phyloP scores from a whole-genome alignment of 1,284 basidiomycete species.

The Malassezia restricta region DNA sequence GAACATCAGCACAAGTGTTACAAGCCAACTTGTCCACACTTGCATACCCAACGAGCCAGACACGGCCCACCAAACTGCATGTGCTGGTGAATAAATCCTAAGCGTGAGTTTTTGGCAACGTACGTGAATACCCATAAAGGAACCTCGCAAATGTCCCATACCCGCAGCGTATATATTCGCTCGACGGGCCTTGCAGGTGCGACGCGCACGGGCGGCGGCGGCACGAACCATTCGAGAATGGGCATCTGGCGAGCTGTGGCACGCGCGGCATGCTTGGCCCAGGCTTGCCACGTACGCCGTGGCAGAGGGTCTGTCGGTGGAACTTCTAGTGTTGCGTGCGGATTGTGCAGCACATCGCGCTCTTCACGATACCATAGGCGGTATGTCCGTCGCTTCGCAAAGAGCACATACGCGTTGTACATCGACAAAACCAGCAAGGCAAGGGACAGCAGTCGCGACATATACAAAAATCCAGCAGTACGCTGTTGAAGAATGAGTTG shows the following conservation, averaged over 20 bases:
- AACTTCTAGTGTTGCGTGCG: constrained; percentile 7
- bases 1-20: constrained; percentile 4
- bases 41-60: constrained; percentile 6
- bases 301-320: constrained; percentile 3
- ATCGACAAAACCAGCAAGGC: constrained; percentile 1
- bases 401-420: constrained; percentile 13
- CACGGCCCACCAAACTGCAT: constrained; percentile 14
- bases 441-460: constrained; percentile 8
- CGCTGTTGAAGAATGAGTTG: constrained; percentile 7
- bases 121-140: constrained; percentile 13
- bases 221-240: constrained; percentile 15
- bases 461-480: constrained; percentile 1
- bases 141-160: constrained; percentile 13
- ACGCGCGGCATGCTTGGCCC: background rate
- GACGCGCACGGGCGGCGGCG: background rate
- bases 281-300: constrained; percentile 1
- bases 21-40: background rate
- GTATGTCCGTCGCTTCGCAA: constrained; percentile 7
- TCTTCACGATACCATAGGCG: constrained; percentile 13
- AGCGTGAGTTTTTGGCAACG: background rate
- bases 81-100: constrained; percentile 13
- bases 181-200: background rate
- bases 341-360: constrained; percentile 4
- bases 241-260: constrained; percentile 4
- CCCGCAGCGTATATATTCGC: constrained; percentile 9